Percentiles rank a stretch among this genome's conserved stretches.
phyloP scores from a whole-genome alignment of 2,329 filamentous ascomycete species.

The Alternaria postmessia region DNA sequence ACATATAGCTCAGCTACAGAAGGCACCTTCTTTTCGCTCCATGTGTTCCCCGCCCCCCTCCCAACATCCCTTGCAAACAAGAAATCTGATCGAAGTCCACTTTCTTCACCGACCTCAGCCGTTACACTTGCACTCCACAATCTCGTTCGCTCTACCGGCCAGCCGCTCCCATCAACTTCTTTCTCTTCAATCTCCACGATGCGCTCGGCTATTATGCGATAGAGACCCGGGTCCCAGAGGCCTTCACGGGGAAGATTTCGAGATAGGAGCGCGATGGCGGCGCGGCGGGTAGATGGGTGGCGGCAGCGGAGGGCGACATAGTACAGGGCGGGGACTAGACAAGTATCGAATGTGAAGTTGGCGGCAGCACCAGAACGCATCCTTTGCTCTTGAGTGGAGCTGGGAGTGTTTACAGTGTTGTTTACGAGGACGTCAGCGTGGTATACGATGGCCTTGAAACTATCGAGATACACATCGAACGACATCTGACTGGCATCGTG shows the following conservation, averaged over 20 bases:
- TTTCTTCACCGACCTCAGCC: background rate
- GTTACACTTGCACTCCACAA: background rate
- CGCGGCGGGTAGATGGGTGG: background rate
- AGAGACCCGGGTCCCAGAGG: background rate
- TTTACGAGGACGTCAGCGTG: rapidly evolving
- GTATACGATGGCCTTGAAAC: background rate
- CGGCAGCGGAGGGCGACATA: background rate
- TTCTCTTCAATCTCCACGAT: background rate
- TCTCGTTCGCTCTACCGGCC: background rate
- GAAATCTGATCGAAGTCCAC: background rate
- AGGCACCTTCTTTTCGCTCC: background rate
- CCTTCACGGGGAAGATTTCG: background rate
- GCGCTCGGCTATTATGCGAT: background rate
- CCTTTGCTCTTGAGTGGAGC: rapidly evolving
- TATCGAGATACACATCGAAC: background rate
- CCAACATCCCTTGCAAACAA: background rate
- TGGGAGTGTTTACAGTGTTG: too few relatives aligned
- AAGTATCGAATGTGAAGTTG: background rate
- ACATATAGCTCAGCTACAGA: background rate
- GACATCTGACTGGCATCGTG: background rate
- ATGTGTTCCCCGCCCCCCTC: background rate
- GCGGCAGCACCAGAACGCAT: background rate
- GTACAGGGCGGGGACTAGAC: background rate
- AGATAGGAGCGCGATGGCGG: background rate
- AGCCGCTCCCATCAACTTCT: background rate